Evolutionary conservation across 208 protist genomes (phyloP), one percentile per base, ranked within the genome.

Genomic region (Crithidia sp.): DNA sequence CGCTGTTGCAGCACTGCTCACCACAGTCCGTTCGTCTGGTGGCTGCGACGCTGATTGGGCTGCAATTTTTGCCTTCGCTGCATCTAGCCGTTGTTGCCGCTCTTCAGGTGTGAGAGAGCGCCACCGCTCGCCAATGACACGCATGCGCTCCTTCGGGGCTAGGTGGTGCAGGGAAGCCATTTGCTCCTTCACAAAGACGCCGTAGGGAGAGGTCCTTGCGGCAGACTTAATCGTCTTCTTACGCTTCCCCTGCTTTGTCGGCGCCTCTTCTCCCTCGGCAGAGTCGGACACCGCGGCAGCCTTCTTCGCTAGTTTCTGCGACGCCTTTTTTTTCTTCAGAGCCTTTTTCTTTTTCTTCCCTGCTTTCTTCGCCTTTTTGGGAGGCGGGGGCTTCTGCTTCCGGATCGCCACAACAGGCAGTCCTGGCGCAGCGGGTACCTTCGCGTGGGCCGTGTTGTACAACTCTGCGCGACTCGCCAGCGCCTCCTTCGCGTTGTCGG

Each of bases 111-210:
- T 81, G 12, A 88, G 67, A 4, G 68, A 73, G 19, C 80, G 82
- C 87, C 90, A 95, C 28, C 85, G 82, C 55, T 78, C 70, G 2
- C 70, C 84, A 47, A 92, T 81, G 19, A 77, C 81, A 10, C 76
- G 84, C 82, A 95, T 88, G 3, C 85, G 74, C 45, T 95, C 83
- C 59, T 68, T 79, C 12, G 73, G 63, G 5, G 82, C 75, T 47
- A 92, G 10, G 63, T 90, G 47, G 36, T 71, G 78, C 13, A 95
- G 19, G 0, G 62, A 64, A 5, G 83, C 66, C 87, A 95, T 95
- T 19, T 95, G 81, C 68, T 86, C 79, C 76, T 87, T 84, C n/a
- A 95, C 87, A 71, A 92, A 95, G 2, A 81, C 59, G 2, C 74
- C 54, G 64, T 90, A 95, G 2, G 77, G 75, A 2, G 90, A 90